A percentile compares a stretch with the other conserved stretches of the same genome.
Conservation (phyloP, 371 early-diverging fungal genomes). For the Rhizopus sp. region DNA sequence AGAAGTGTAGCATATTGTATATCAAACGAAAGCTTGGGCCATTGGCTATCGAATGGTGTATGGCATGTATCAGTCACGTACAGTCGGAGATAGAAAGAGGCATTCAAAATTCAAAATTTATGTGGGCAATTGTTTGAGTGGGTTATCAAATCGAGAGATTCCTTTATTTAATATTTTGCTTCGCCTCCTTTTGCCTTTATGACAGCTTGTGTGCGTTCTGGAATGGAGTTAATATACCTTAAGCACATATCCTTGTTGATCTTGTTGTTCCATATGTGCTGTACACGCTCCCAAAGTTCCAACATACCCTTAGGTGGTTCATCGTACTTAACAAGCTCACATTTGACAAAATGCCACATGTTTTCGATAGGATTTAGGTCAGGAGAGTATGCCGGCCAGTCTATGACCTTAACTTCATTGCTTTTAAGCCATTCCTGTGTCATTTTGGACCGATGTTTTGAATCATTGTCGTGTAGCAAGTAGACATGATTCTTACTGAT, state of each 20-base stretch:
- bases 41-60: no score
- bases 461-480: constrained; percentile 36
- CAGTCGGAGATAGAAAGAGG: no score
- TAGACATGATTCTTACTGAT: constrained; percentile 18
- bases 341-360: constrained; percentile 16
- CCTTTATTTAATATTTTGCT: no score
- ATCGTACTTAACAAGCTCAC: constrained; percentile 5
- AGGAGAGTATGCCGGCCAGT: constrained; percentile 38
- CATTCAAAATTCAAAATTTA: no score
- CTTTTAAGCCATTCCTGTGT: constrained; percentile 13
- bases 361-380: constrained; percentile 41
- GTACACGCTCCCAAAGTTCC: constrained; percentile 17
- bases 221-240: background rate
- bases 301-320: constrained; percentile 9
- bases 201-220: no score
- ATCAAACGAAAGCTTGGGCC: no score
- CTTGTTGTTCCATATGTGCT: background rate
- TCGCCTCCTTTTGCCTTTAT: no score
- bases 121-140: no score
- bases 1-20: no score
- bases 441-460: constrained; percentile 28
- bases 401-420: constrained; percentile 14
- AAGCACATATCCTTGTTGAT: background rate
- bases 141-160: no score
- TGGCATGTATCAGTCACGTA: no score